A percentile compares a stretch with the other conserved stretches of the same genome.
phyloP scores from a whole-genome alignment of 2,329 filamentous ascomycete species.

The Calonectria pauciramosa region DNA sequence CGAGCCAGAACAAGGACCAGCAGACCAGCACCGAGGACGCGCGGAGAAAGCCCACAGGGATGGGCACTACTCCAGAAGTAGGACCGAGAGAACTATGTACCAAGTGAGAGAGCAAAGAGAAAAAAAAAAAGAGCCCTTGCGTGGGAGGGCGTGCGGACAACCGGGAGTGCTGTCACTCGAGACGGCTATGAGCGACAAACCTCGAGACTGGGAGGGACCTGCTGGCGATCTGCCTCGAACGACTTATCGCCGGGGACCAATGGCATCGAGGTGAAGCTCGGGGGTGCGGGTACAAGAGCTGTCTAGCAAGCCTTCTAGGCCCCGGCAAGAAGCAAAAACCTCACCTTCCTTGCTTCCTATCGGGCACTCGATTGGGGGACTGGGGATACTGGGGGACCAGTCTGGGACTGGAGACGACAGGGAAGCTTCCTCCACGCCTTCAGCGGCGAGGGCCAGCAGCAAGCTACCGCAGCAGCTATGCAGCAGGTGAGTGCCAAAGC shows the following conservation, averaged over 20 bases:
- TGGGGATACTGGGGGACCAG: constrained; percentile 17
- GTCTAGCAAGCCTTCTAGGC: constrained; percentile 42
- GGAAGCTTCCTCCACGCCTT: constrained; percentile 40
- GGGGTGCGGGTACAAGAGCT: constrained; percentile 43
- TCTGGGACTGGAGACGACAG: constrained; percentile 27
- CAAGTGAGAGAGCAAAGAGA: constrained; percentile 30
- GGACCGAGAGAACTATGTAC: constrained; percentile 35
- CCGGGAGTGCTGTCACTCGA: constrained; percentile 33
- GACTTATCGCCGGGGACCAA: constrained; percentile 44
- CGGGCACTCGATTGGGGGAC: constrained; percentile 32
- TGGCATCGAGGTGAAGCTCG: constrained; percentile 40
- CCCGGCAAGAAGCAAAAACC: constrained; percentile 38
- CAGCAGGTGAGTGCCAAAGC: constrained; percentile 31
- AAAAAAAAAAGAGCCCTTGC: constrained; percentile 31
- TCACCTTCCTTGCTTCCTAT: constrained; percentile 33
- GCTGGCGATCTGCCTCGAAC: constrained; percentile 45
- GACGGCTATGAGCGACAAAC: constrained; percentile 28
- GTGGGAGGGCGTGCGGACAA: constrained; percentile 43
- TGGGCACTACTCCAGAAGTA: constrained; percentile 20
- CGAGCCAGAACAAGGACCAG: constrained; percentile 20
- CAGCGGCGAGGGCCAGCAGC: constrained; percentile 18
- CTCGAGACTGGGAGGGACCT: constrained; percentile 33
- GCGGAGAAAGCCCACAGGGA: constrained; percentile 18
- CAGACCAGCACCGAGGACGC: constrained; percentile 20
- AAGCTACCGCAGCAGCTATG: constrained; percentile 11